Percentiles rank a stretch among this genome's conserved stretches.
phyloP scores from a whole-genome alignment of 1,284 basidiomycete genomes.

The Puccinia horiana region DNA sequence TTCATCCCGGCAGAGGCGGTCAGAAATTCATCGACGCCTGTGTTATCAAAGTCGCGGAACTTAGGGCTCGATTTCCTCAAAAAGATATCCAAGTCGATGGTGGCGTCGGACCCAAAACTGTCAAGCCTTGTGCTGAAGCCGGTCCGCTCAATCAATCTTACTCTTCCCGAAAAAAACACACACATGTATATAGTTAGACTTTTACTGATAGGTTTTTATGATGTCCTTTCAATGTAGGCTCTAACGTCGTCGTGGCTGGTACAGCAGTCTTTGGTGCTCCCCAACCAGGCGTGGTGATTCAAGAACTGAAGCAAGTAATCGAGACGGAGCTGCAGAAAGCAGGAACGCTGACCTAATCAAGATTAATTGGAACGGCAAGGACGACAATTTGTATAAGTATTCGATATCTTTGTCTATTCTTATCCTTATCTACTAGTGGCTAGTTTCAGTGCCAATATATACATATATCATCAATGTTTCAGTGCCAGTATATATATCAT shows the following conservation, averaged over 20 bases:
- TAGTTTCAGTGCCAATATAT: too few species aligned
- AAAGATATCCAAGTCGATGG: slow-evolving; percentile 96
- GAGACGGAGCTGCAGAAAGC: slow-evolving; percentile 61
- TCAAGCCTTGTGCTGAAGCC: slow-evolving; percentile 84
- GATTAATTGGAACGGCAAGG: background rate
- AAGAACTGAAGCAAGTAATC: slow-evolving; percentile 71
- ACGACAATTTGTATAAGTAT: too few species aligned
- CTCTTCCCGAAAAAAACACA: background rate
- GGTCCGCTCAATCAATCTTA: slow-evolving; percentile 62
- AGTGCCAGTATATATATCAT: too few species aligned
- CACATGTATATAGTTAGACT: too few species aligned
- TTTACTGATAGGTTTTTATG: too few species aligned
- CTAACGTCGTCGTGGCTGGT: slow-evolving; percentile 97
- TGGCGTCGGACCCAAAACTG: slow-evolving; percentile 87
- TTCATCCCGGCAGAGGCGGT: slow-evolving; percentile 80
- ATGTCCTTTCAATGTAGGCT: slow-evolving; percentile 6
- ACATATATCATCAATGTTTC: too few species aligned
- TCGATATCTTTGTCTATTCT: too few species aligned
- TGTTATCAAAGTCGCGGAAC: slow-evolving; percentile 75
- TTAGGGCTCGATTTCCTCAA: slow-evolving; percentile 83
- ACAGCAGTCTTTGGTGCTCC: slow-evolving; percentile 88
- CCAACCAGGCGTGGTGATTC: slow-evolving; percentile 76
- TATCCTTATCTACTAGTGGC: too few species aligned
- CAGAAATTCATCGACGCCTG: slow-evolving; percentile 96
- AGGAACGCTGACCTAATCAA: slow-evolving; percentile 14